Conservation (phyloP, 169 alveolate genomes). For the Perkinsus chesapeaki region DNA sequence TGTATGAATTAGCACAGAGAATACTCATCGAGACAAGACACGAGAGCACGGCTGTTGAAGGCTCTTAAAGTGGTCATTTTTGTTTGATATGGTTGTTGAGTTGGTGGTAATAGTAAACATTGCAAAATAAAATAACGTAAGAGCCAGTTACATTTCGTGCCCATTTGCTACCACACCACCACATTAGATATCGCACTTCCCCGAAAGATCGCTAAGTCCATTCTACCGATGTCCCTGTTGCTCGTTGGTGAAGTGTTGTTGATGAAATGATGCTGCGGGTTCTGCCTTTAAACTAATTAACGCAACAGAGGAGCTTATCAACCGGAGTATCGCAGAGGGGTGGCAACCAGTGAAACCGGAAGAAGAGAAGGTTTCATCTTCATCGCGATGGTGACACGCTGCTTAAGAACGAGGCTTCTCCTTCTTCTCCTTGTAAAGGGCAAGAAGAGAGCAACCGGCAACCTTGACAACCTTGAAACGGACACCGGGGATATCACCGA, state of each 20-base stretch:
- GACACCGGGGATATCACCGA: conserved; percentile 99
- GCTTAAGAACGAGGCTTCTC: conserved; percentile 88
- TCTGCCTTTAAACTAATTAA: too few relatives aligned
- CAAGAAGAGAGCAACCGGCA: conserved; percentile 88
- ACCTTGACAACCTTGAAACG: conserved; percentile 98
- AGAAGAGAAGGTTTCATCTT: neutral
- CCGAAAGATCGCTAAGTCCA: too few relatives aligned
- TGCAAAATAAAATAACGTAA: neutral
- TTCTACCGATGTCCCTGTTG: too few relatives aligned
- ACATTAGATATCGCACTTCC: too few relatives aligned
- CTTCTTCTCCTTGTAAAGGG: conserved; percentile 94
- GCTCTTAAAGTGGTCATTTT: neutral
- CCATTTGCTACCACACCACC: neutral
- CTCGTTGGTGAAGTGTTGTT: too few relatives aligned
- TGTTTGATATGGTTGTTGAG: neutral
- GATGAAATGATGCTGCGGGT: too few relatives aligned
- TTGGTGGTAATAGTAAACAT: neutral
- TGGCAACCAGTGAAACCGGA: neutral
- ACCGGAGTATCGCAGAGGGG: neutral
- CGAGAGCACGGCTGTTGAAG: neutral
- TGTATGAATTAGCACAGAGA: neutral
- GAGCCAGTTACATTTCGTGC: neutral
- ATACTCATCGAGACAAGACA: neutral
- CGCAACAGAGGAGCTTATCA: neutral
- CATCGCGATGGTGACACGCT: neutral